phyloP scores from a whole-genome alignment of 345 rosid species.

The Sonneratia caseolaris region DNA sequence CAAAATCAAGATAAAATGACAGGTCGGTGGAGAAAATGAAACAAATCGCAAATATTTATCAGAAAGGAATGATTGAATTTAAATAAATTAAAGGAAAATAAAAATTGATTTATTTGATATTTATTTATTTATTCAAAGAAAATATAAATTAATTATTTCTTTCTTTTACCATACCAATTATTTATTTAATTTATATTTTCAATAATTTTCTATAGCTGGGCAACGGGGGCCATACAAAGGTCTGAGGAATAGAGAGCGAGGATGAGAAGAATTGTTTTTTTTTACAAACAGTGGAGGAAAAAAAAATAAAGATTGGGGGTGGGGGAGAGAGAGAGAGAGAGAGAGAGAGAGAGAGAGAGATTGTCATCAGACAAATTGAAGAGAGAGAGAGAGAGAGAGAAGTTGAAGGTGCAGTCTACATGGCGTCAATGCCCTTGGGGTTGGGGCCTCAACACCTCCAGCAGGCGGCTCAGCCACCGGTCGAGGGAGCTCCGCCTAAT shows the following conservation, averaged over 20 bases:
- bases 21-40: too few species aligned
- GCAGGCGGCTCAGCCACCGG: slow-evolving; percentile 15
- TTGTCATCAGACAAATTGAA: too few species aligned
- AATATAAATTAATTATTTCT: too few species aligned
- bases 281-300: not conserved
- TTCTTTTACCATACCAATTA: too few species aligned
- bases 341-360: not conserved
- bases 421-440: slow-evolving; percentile 44
- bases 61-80: too few species aligned
- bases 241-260: not conserved
- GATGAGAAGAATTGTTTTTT: not conserved
- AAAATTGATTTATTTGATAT: too few species aligned
- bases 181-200: not conserved
- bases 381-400: slow-evolving; percentile 13
- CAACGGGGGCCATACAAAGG: not conserved
- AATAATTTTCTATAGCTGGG: not conserved
- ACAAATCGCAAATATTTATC: too few species aligned
- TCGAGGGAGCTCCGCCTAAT: slow-evolving; percentile 26
- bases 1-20: too few species aligned
- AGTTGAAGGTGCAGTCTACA: slow-evolving; percentile 36
- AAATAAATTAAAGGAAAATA: too few species aligned
- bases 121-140: too few species aligned
- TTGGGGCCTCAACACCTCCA: slow-evolving; percentile 29
- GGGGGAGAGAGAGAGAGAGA: not conserved
- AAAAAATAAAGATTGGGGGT: too few species aligned